Evolutionary conservation across 306 rosid species (phyloP), one percentile per base, ranked within the genome.

Genomic region (Rosa rugosa): DNA sequence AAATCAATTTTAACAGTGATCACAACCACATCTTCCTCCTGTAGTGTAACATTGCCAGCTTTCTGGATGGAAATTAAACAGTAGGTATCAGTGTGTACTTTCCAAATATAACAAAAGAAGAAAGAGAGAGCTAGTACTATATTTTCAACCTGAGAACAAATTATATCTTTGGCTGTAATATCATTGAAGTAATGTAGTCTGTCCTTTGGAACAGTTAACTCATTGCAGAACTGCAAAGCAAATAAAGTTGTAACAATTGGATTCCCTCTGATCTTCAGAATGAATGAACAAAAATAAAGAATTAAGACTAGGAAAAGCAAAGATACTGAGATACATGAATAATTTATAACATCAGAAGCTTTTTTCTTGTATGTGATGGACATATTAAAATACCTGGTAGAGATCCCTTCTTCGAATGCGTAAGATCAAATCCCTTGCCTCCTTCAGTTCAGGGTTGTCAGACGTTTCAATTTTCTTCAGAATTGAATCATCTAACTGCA

Each of bases 401-500:
- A 92, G 88, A 83, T 92, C 84, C 83, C 99, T 90, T 81, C 97
- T 88, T 49, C 97, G 95, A 67, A 95, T 85, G 42, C 91, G 97
- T 76, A 75, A 71, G 40, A 95, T 89, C 85, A 95, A 84, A 53
- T 95, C 91, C 78, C 85, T 88, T 45, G 98, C 89, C 77, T 88
- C 91, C 83, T 85, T 89, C 59, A 95, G 87, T 65, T 87, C 90
- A 49, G 75, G 71, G 16, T 47, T 18, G 23, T 93, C 74, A 69
- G 97, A 51, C 36, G 83, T 89, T 90, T 95, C 97, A 9, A 95
- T 92, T 69, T 82, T 79, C 83, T 87, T 95, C 69, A 95, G 60
- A 77, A 95, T 83, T 31, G 95, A 74, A 83, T 95, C 97, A 91
- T 95, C 98, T 79, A 95, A 83, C 98, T 95, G 91, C 86, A 86